Conservation (phyloP, 805 yeast species). For the Komagataella kurtzmanii region DNA sequence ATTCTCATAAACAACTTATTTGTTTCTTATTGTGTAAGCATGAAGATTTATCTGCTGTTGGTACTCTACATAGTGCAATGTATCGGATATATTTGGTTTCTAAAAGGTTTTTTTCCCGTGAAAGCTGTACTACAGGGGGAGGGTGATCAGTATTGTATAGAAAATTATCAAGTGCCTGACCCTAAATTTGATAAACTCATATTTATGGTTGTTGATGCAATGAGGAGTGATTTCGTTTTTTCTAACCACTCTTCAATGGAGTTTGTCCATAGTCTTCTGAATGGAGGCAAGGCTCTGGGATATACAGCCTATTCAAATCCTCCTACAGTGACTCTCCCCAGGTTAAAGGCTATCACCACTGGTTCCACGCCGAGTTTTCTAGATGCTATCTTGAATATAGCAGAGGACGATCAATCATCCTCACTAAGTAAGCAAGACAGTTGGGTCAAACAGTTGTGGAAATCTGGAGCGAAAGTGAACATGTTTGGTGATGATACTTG, state of each 20-base stretch:
- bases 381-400: slow-evolving; percentile 88
- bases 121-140: slow-evolving; percentile 62
- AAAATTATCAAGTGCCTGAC: slow-evolving; percentile 15
- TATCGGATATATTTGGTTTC: slow-evolving; percentile 47
- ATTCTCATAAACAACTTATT: not conserved
- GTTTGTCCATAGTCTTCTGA: slow-evolving; percentile 51
- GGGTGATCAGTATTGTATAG: slow-evolving; percentile 12
- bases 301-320: slow-evolving; percentile 89
- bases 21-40: slow-evolving; percentile 1
- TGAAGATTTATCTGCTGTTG: slow-evolving; percentile 8
- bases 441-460: slow-evolving; percentile 63
- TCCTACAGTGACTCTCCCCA: slow-evolving; percentile 92
- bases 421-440: slow-evolving; percentile 67
- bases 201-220: slow-evolving; percentile 84
- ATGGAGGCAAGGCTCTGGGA: slow-evolving; percentile 63
- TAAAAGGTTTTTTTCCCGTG: slow-evolving; percentile 86
- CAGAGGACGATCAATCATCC: slow-evolving; percentile 72
- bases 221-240: slow-evolving; percentile 79
- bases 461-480: slow-evolving; percentile 34
- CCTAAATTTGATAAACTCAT: slow-evolving; percentile 56
- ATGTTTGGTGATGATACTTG: slow-evolving; percentile 98
- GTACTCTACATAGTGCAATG: slow-evolving; percentile 23
- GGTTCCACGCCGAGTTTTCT: slow-evolving; percentile 91
- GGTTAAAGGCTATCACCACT: slow-evolving; percentile 85
- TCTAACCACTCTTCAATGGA: slow-evolving; percentile 51